Base-by-base conservation (phyloP, 2,329 filamentous ascomycete genomes). In the Pseudovirgaria hyperparasitica region DNA sequence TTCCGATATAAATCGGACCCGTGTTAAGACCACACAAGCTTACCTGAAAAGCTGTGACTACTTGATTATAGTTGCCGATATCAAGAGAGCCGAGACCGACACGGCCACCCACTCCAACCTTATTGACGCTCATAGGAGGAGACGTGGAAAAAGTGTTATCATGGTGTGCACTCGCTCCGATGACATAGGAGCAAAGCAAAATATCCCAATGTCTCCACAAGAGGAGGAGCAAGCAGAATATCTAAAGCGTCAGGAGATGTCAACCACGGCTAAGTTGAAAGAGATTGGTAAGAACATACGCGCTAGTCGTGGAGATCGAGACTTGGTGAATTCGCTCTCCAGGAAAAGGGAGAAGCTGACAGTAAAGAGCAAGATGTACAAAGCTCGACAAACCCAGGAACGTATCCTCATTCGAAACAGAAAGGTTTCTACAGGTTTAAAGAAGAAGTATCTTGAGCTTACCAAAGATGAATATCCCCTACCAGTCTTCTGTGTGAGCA, bases 1-100 rank as follows among this genome's bases (percentile, higher is more conserved):
- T 9, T 28, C 21, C 9, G 40, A 47, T 6, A 30, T 34, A 8
- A 43, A 39, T 12, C 17, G 25, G 0, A 31, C 24, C 3, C 37
- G 42, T 1, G 29, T 41, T 1, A 16, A 37, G 2, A 14, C 19
- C 2, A 29, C 42, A 0, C 37, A 28, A 2, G 9, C 22, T 0
- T 43, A 45, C 23, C 24, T 44, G 8, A 31, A 39, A 12, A 19
- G 18, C 4, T 40, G 41, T 13, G 33, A 44, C 8, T 32, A 40
- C 21, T 41, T 38, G 2, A 38, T 43, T 1, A 34, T 43, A 0
- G 42, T 48, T 0, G 32, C 24, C 0, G 36, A 37, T 2, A 40
- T 45, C 6, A 33, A 37, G 6, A 33, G 44, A 3, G 22, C 28
- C 2, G 18, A 31, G 5, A 30, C 31, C 6, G 26, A 41, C 15